Base-by-base conservation (phyloP, 2,329 filamentous ascomycete species). In the Coniochaeta hoffmannii region DNA sequence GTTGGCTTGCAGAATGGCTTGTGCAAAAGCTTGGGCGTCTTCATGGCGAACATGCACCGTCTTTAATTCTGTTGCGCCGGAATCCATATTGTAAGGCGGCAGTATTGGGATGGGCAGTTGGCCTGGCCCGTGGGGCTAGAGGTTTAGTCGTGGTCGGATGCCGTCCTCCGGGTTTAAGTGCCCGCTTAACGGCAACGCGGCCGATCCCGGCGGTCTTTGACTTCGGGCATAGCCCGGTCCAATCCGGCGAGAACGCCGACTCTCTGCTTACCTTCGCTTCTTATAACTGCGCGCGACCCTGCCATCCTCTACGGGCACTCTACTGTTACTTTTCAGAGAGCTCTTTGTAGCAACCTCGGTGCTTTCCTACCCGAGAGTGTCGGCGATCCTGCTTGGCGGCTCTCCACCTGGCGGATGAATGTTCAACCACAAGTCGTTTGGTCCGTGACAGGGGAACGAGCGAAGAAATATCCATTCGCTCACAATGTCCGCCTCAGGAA, bases 1-100 rank as follows among this genome's bases (percentile, higher is more conserved):
- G 63, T 89, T 84, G 26, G 75, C 84, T 56, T 69, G 63, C 31
- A 89, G 78, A 12, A 89, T 70, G 5, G 71, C 70, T 61, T 78
- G 69, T 5, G 81, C 74, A 55, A 86, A 83, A 1, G 57, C 52
- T 26, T 60, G 53, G 44, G 62, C 64, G 73, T 62, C 59, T n/a
- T 55, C 17, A 31, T 59, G 57, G 14, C 50, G 31, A 22, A 65
- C 54, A 8, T 15, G 35, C 15, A 61, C 19, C 11, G 50, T 35
- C 31, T 52, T 51, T 17, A 32, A 38, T 11, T 53, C 50, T 17
- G 17, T 28, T 28, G 24, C 9, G 3, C 19, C 10, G 5, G 41
- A 46, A 46, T 12, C 41, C 41, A 46, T 46, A 9, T n/a, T 46
- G 24, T n/a, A n/a, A n/a, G n/a, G n/a, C n/a, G 15, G 19, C 3